These are phyloP conservation scores for Mucor circinelloides DNA, from an alignment of 371 early-diverging fungal genomes.

Conservation along the genomic window DNA sequence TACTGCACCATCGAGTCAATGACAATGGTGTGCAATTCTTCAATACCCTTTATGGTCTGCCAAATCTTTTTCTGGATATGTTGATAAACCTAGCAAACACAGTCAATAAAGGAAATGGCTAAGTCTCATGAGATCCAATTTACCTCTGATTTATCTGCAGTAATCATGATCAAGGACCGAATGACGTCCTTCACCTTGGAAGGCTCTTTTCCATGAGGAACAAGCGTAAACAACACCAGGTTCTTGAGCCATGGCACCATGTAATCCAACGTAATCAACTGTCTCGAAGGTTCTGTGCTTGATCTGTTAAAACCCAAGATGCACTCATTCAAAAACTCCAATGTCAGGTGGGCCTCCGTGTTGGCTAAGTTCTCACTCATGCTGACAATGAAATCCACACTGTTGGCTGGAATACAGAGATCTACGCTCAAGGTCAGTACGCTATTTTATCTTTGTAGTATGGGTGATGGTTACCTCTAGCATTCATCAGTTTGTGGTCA, in stretches of 20 bases:
- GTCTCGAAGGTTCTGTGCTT: constrained; percentile 51
- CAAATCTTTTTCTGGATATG: constrained; percentile 83
- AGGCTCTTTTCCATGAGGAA: constrained; percentile 6
- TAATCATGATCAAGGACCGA: constrained; percentile 73
- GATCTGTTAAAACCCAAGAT: constrained; percentile 78
- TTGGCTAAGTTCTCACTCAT: constrained; percentile 78
- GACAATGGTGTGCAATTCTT: constrained; percentile 74
- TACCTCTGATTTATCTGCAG: constrained; percentile 71
- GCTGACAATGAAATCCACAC: constrained; percentile 69
- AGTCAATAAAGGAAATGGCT: too few species aligned
- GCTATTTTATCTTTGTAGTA: too few species aligned
- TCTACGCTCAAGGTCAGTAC: too few species aligned
- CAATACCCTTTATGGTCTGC: constrained; percentile 72
- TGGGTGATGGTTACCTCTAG: constrained; percentile 68
- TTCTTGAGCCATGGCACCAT: constrained; percentile 88
- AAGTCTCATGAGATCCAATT: too few species aligned
- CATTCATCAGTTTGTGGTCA: constrained; percentile 72
- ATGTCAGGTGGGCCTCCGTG: constrained; percentile 76
- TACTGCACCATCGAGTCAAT: constrained; percentile 76
- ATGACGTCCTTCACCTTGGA: constrained; percentile 72
- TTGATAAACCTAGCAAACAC: constrained; percentile 58
- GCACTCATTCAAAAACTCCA: constrained; percentile 86
- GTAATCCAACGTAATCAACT: constrained; percentile 82
- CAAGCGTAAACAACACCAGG: constrained; percentile 58
- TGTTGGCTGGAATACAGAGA: constrained; percentile 87